Percentiles rank a stretch among this genome's conserved stretches.
These are phyloP conservation scores for Coemansia sp. DNA, from an alignment of 192 early-diverging fungal species.

Conservation along the genomic window DNA sequence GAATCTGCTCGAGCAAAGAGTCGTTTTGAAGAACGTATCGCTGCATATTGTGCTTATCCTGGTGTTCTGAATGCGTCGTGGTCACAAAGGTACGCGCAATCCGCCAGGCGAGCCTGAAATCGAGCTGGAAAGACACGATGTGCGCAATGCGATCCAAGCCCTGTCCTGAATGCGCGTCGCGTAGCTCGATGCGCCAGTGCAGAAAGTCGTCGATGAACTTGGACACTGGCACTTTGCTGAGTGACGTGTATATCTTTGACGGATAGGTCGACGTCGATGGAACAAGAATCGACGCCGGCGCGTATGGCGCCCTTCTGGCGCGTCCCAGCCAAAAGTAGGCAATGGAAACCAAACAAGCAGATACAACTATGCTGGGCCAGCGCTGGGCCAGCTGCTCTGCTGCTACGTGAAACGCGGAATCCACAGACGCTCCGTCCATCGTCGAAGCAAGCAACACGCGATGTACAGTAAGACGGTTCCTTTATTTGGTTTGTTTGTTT, in stretches of 20 bases:
- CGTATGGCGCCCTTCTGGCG: constrained; percentile 20
- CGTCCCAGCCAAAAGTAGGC: constrained; percentile 30
- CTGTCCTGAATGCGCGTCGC: constrained; percentile 44
- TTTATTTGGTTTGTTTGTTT: too few species aligned
- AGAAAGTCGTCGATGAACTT: constrained; percentile 49
- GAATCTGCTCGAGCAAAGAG: constrained; percentile 44
- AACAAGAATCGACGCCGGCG: constrained; percentile 41
- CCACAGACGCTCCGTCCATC: too few species aligned
- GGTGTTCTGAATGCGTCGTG: constrained; percentile 23
- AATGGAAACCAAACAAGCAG: constrained; percentile 22
- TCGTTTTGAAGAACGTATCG: constrained; percentile 35
- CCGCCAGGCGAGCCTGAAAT: constrained; percentile 28
- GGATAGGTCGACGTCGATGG: constrained; percentile 54
- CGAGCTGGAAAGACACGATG: constrained; percentile 37
- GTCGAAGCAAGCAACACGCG: too few species aligned
- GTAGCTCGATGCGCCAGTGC: constrained; percentile 45
- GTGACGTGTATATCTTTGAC: constrained; percentile 38
- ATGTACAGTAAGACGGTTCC: too few species aligned
- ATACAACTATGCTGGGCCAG: constrained; percentile 22
- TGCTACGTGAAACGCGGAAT: not conserved
- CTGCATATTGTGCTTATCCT: constrained; percentile 24
- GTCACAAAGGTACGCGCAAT: constrained; percentile 18
- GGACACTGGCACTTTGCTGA: constrained; percentile 33
- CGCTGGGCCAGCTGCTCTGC: constrained; percentile 2
- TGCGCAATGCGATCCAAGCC: constrained; percentile 40